phyloP scores from a whole-genome alignment of 2,329 filamentous ascomycete species.

The Remersonia thermophila region DNA sequence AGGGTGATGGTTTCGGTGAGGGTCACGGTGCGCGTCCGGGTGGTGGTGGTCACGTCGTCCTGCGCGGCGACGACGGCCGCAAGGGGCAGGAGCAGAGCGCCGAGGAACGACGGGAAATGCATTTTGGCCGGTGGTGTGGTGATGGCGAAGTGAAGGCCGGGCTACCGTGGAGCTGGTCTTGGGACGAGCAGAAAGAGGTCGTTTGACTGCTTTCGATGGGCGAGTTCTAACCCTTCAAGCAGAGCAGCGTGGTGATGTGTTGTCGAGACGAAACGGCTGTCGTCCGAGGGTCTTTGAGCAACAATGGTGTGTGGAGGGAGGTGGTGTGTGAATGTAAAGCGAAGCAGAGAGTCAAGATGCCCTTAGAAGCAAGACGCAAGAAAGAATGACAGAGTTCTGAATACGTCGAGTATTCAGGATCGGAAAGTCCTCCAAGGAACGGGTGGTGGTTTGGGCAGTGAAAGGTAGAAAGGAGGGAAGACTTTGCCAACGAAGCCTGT shows the following conservation, averaged over 20 bases:
- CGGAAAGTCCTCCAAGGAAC: constrained; percentile 15
- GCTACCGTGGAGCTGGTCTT: no score
- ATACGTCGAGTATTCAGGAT: constrained; percentile 23
- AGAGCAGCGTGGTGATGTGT: no score
- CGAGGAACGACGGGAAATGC: constrained; percentile 33
- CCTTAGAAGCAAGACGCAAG: constrained; percentile 2
- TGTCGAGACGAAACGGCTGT: no score
- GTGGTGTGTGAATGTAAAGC: background rate
- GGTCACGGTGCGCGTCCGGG: constrained; percentile 38
- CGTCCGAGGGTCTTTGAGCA: no score
- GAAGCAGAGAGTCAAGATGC: constrained; percentile 8
- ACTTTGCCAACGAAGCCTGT: constrained; percentile 48
- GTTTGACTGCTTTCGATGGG: no score
- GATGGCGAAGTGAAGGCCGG: background rate
- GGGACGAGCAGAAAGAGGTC: no score
- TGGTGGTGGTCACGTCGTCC: constrained; percentile 31
- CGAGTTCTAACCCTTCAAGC: no score
- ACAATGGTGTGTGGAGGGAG: background rate
- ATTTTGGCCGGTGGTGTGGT: constrained; percentile 20
- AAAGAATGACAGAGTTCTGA: constrained; percentile 21
- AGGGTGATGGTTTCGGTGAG: constrained; percentile 34
- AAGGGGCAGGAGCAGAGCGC: constrained; percentile 39
- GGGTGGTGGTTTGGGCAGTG: background rate
- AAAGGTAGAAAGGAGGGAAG: constrained; percentile 15
- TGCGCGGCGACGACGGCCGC: constrained; percentile 37